A percentile compares a stretch with the other conserved stretches of the same genome.
Evolutionary conservation across 1,284 basidiomycete species (phyloP).

Genomic region (Entoloma clypeatum): DNA sequence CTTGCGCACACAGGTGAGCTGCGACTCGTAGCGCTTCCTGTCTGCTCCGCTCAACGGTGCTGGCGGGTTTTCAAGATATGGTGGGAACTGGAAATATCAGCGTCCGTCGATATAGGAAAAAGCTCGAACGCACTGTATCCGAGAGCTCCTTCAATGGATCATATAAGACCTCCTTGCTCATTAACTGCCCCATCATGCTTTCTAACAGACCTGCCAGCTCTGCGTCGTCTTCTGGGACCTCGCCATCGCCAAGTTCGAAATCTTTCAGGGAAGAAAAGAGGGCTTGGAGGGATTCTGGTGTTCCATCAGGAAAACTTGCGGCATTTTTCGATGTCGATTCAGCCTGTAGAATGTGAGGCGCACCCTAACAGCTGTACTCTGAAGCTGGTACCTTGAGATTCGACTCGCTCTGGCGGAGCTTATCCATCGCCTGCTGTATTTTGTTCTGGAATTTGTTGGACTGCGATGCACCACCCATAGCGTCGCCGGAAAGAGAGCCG

Average conservation of each 20-base stretch:
- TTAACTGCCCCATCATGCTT: constrained; percentile 89
- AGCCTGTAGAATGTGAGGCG: constrained; percentile 9
- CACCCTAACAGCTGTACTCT: constrained; percentile 5
- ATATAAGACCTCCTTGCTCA: constrained; percentile 92
- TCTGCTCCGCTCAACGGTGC: constrained; percentile 57
- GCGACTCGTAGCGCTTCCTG: constrained; percentile 64
- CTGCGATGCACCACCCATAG: constrained; percentile 26
- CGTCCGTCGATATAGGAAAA: constrained; percentile 2
- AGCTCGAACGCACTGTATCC: constrained; percentile 58
- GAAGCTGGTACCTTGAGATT: constrained; percentile 37
- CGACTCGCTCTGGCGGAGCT: constrained; percentile 71
- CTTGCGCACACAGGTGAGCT: constrained; percentile 59
- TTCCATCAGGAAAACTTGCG: constrained; percentile 21
- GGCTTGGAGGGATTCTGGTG: constrained; percentile 43
- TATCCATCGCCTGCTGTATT: constrained; percentile 77
- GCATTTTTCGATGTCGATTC: constrained; percentile 26
- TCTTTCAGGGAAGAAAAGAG: constrained; percentile 47
- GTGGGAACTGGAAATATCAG: constrained; percentile 66
- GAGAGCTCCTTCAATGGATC: constrained; percentile 89
- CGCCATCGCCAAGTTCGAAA: constrained; percentile 36
- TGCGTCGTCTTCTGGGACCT: constrained; percentile 44
- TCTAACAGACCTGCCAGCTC: constrained; percentile 80
- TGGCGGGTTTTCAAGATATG: constrained; percentile 62
- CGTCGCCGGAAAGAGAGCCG: constrained; percentile 28
- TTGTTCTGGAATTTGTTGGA: constrained; percentile 66